Evolutionary conservation across 352 stramenopile genomes (phyloP), one percentile per base, ranked within the genome.

Genomic region (Elongisporangium senticosum): DNA sequence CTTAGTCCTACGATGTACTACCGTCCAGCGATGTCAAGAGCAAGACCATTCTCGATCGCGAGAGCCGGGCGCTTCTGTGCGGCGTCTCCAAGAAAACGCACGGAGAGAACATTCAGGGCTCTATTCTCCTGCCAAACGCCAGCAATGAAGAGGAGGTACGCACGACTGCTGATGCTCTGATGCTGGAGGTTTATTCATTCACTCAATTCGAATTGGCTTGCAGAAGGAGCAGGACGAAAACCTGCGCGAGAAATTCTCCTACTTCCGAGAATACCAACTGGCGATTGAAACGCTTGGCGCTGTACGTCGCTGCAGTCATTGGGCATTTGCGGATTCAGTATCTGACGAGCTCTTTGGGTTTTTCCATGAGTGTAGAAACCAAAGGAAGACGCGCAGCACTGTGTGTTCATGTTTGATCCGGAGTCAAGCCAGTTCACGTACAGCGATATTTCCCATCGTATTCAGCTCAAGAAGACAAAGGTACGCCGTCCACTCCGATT

Each of bases 381-480:
- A 2, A 60, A 64, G 51, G 50, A 56, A 28, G 83, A 94, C 40
- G 79, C 81, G 22, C 85, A 91, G 62, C 81, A 94, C 61, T 68
- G 78, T 52, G 74, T 93, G 51, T 91, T 94, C 62, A 80, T 91
- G 58, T 65, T 94, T 20, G 76, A 94, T 58, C 81, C 77, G 0
- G 77, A 89, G 58, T 86, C 85, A 33, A 62, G 87, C 52, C 61
- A 87, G 43, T 89, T 90, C 53, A 93, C 85, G 56, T 94, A 93
- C 71, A 79, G 71, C 54, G 78, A 89, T 57, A 63, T 94, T 51
- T 49, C 83, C 33, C 83, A 89, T 49, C 84, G 84, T 39, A 86
- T 94, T 43, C 77, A 89, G 59, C 72, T 94, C 22, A 86, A 75
- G 56, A 94, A 94, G 68, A 93, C 83, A 49, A 91, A 91, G 70